These are phyloP conservation scores for Verticillium isaacii DNA, from an alignment of 2,329 filamentous ascomycete genomes.

Conservation along the genomic window DNA sequence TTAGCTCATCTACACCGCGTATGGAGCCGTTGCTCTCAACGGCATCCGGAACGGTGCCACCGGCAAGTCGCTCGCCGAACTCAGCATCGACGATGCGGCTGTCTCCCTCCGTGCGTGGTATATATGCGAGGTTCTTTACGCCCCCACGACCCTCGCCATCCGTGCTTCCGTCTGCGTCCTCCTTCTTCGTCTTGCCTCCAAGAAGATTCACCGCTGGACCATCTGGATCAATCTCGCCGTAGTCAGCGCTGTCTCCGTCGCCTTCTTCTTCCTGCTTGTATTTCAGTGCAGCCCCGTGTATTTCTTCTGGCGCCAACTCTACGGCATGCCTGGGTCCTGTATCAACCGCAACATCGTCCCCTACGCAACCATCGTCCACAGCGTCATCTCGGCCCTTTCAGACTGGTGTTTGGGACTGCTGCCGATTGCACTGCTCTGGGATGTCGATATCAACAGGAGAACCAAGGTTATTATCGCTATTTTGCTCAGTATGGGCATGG, in stretches of 20 bases:
- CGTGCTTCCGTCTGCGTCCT: conserved; percentile 36
- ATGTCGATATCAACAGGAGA: conserved; percentile 40
- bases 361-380: conserved; percentile 38
- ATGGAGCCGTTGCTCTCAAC: conserved; percentile 24
- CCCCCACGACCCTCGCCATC: conserved; percentile 30
- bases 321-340: conserved; percentile 32
- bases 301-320: conserved; percentile 42
- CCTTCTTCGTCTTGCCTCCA: conserved; percentile 32
- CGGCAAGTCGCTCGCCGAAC: conserved; percentile 15
- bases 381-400: conserved; percentile 35
- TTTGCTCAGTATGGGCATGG: conserved; percentile 43
- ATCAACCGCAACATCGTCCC: conserved; percentile 33
- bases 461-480: conserved; percentile 40
- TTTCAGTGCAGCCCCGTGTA: conserved; percentile 44
- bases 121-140: conserved; percentile 34
- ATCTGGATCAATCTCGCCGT: conserved; percentile 26
- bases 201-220: conserved; percentile 25
- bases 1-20: conserved; percentile 28
- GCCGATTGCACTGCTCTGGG: conserved; percentile 46
- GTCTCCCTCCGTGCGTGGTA: conserved; percentile 30
- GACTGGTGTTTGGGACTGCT: conserved; percentile 46
- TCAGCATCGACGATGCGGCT: conserved; percentile 16
- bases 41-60: conserved; percentile 19
- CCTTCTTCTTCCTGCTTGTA: conserved; percentile 40
- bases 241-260: conserved; percentile 28